Conservation (phyloP, 257 asterid species). For the Nyctanthes arbortristis region DNA sequence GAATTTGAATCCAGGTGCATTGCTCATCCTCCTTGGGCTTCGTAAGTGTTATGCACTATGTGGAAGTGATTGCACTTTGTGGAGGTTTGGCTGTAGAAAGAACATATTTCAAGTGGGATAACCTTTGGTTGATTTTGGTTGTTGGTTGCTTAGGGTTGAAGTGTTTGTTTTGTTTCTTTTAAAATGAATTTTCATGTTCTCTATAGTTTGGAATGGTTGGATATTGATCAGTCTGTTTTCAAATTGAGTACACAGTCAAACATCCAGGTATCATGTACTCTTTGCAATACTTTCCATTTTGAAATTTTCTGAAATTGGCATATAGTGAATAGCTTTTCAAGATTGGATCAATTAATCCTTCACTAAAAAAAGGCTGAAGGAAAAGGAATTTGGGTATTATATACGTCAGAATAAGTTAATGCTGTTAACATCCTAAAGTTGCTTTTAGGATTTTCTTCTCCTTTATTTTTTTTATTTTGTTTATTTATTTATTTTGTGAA, state of each 20-base stretch:
- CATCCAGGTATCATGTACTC: constrained; percentile 11
- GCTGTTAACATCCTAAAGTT: no score
- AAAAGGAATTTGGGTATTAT: no score
- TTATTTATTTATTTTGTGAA: no score
- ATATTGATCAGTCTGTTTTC: not conserved
- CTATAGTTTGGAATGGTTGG: constrained; percentile 10
- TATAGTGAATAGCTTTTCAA: no score
- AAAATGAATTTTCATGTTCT: not conserved
- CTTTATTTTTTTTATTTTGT: no score
- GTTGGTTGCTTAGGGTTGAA: constrained; percentile 13
- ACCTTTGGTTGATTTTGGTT: constrained; percentile 6
- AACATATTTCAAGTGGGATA: constrained; percentile 3
- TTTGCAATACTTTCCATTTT: no score
- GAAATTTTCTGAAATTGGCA: no score
- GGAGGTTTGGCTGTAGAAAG: constrained; percentile 30
- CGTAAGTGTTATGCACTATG: constrained; percentile 24
- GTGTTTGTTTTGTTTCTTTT: constrained; percentile 7
- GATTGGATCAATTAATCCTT: no score
- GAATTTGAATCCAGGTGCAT: constrained; percentile 11
- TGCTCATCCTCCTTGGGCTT: constrained; percentile 19
- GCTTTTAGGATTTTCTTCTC: no score
- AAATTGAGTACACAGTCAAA: not conserved
- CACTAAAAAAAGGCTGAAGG: no score
- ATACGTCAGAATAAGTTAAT: no score
- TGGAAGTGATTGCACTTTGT: constrained; percentile 19